A percentile compares a stretch with the other conserved stretches of the same genome.
Conservation (phyloP, 495 filamentous ascomycete species). For the Hypoxylon perforatum region DNA sequence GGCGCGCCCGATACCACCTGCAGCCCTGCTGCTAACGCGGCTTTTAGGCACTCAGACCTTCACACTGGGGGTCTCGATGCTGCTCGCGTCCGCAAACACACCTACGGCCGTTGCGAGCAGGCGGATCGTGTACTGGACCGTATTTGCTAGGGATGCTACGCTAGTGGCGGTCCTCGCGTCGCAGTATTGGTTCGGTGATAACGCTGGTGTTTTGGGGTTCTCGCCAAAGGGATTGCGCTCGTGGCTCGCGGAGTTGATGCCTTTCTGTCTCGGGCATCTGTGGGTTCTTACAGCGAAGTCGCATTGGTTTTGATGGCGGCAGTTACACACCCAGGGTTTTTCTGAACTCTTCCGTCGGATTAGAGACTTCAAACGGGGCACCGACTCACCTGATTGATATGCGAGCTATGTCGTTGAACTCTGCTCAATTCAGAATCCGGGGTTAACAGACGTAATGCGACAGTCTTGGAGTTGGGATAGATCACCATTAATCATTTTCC, state of each 20-base stretch:
- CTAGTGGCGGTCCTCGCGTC: slow-evolving; percentile 18
- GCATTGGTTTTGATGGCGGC: slow-evolving; percentile 26
- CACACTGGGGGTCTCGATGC: slow-evolving; percentile 33
- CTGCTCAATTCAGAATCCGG: no score
- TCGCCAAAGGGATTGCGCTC: slow-evolving; percentile 19
- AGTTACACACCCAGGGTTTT: background rate
- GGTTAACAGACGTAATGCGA: no score
- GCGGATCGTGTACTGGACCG: slow-evolving; percentile 29
- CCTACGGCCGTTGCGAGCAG: slow-evolving; percentile 19
- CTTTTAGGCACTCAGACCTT: slow-evolving; percentile 35
- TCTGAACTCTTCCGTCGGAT: background rate
- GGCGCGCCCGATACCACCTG: slow-evolving; percentile 11
- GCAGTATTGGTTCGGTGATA: slow-evolving; percentile 30
- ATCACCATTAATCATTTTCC: no score
- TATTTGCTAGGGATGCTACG: slow-evolving; percentile 32
- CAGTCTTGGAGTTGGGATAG: no score
- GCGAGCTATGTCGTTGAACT: no score
- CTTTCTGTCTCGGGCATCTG: slow-evolving; percentile 31
- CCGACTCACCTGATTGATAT: no score
- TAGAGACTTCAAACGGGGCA: no score
- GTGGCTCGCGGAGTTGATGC: slow-evolving; percentile 28
- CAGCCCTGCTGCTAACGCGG: slow-evolving; percentile 24
- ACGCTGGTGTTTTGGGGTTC: slow-evolving; percentile 16
- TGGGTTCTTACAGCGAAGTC: slow-evolving; percentile 25
- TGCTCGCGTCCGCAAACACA: slow-evolving; percentile 26